phyloP scores from a whole-genome alignment of 1,284 basidiomycete species.

The Chalciporus sp. region DNA sequence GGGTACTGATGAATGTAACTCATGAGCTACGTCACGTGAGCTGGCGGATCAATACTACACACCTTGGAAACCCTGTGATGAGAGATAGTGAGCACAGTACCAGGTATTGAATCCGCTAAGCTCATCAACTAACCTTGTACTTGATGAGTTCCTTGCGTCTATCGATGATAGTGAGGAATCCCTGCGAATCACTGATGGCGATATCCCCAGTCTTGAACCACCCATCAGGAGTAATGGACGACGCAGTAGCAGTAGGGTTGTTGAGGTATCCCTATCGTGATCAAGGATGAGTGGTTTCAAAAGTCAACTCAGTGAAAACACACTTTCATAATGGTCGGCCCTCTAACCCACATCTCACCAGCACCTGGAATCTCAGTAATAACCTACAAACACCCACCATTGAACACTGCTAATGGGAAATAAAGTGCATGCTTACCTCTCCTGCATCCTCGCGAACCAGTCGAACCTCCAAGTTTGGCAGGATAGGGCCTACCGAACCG shows the following conservation, averaged over 20 bases:
- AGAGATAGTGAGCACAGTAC: background rate
- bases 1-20: slow-evolving; percentile 53
- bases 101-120: background rate
- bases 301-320: background rate
- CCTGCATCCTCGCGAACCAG: slow-evolving; percentile 66
- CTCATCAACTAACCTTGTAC: slow-evolving; percentile 58
- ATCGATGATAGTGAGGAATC: slow-evolving; percentile 68
- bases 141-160: slow-evolving; percentile 84
- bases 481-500: slow-evolving; percentile 70
- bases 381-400: slow-evolving; percentile 11
- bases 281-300: background rate
- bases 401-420: background rate
- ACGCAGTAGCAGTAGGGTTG: slow-evolving; percentile 65
- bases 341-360: slow-evolving; percentile 83
- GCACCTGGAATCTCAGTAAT: slow-evolving; percentile 29
- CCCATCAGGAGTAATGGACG: slow-evolving; percentile 67
- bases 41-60: slow-evolving; percentile 27
- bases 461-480: slow-evolving; percentile 80
- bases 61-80: slow-evolving; percentile 61
- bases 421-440: slow-evolving; percentile 30
- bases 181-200: slow-evolving; percentile 61
- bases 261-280: slow-evolving; percentile 60
- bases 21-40: slow-evolving; percentile 13
- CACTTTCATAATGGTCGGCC: slow-evolving; percentile 81
- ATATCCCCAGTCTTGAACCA: slow-evolving; percentile 91